Evolutionary conservation across 2,329 filamentous ascomycete genomes (phyloP).

Genomic region (Aureobasidium subglaciale): DNA sequence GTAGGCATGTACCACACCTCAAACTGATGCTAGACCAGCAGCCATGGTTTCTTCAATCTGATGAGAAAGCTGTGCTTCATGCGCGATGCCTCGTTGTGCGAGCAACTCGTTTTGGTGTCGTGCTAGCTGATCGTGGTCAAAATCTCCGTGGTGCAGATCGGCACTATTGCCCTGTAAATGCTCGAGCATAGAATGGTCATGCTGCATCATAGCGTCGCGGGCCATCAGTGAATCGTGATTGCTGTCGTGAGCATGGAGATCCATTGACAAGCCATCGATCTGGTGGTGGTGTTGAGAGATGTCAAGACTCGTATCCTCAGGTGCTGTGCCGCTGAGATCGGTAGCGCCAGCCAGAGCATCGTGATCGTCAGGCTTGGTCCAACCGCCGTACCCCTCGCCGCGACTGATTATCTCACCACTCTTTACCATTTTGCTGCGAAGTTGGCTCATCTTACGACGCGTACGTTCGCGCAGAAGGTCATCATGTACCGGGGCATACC

Average conservation of each 20-base stretch:
- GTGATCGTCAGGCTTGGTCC: constrained; percentile 26
- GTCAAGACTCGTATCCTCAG: not conserved
- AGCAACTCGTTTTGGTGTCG: constrained; percentile 13
- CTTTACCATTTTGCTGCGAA: constrained; percentile 33
- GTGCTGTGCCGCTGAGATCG: constrained; percentile 1
- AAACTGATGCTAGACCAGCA: constrained; percentile 8
- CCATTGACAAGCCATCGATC: constrained; percentile 8
- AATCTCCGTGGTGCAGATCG: constrained; percentile 12
- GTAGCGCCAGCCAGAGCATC: constrained; percentile 28
- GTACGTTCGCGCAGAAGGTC: constrained; percentile 31
- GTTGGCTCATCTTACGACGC: constrained; percentile 32
- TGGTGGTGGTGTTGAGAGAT: constrained; percentile 12
- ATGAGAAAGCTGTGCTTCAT: constrained; percentile 8
- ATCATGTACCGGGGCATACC: constrained; percentile 29
- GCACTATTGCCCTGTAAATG: not conserved
- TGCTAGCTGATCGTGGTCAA: constrained; percentile 10
- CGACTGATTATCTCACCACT: constrained; percentile 30
- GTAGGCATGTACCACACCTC: not conserved
- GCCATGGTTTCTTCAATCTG: constrained; percentile 13
- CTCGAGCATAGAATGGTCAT: constrained; percentile 14
- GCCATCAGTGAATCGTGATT: constrained; percentile 12
- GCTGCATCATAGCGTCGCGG: constrained; percentile 15
- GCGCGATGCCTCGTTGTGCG: constrained; percentile 14
- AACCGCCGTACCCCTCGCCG: constrained; percentile 27
- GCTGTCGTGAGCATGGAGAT: constrained; percentile 1